Evolutionary conservation across 305 asterid genomes (phyloP), one percentile per base, ranked within the genome.

Genomic region (Fraxinus xanthoxyloides): DNA sequence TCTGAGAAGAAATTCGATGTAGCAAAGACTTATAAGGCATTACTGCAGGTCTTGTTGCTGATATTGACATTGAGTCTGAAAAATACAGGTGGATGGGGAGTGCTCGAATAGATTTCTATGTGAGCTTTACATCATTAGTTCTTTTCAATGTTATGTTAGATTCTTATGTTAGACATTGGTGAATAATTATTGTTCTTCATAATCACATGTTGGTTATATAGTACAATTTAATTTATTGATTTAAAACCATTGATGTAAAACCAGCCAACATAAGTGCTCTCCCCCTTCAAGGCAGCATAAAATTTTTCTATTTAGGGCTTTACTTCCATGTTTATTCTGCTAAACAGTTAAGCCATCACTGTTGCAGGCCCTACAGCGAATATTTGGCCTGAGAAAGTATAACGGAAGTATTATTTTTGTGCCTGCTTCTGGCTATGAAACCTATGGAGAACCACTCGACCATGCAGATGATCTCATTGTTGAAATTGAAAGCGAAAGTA

Each of bases 41-140:
- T 28, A 28, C 69, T 84, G 80, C 90, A 95, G 99, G 99, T 85
- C 97, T 94, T 78, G 90, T 96, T 83, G 99, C 97, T 80, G 99
- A 96, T 84, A 93, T 94, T 76, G 99, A 96, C 78, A 94, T 94
- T 2, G 99, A 96, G 90, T 96, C 98, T 31, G 98, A 94, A 95
- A 92, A 91, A 85, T 96, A 94, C 87, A 85, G 98, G 89, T 96
- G 99, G 98, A 93, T 96, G 99, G 99, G 99, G 75, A 91, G 98
- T 89, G 94, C 95, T 76, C 98, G 98, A n/a, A 84, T 96, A 79
- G 98, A 93, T 90, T 88, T 96, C 88, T 94, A 95, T 80, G 99
- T 95, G 87, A 91, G 98, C 85, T 79, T 82, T 69, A 79, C 70
- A 23, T 51, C 67, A 73, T 21, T 76, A 2, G 38, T 75, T 78